phyloP scores from a whole-genome alignment of 2,329 filamentous ascomycete genomes.

The Colletotrichum magnum region DNA sequence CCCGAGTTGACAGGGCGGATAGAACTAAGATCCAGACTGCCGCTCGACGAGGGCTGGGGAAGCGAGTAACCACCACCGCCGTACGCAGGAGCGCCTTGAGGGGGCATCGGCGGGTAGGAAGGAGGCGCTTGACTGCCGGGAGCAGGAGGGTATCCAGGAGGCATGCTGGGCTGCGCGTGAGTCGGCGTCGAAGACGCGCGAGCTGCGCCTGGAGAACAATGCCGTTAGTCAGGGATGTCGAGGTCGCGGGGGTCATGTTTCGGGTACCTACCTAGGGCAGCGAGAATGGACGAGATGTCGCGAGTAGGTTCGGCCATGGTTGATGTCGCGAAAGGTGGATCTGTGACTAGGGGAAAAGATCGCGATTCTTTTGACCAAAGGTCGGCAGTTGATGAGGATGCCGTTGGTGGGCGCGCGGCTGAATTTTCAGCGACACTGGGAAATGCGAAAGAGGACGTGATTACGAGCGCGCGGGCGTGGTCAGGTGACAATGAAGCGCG shows the following conservation, averaged over 20 bases:
- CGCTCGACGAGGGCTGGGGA: constrained; percentile 79
- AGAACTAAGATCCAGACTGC: constrained; percentile 83
- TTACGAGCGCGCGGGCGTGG: constrained; percentile 32
- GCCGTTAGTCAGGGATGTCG: constrained; percentile 40
- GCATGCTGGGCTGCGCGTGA: constrained; percentile 57
- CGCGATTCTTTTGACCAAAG: background rate
- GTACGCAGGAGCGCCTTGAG: constrained; percentile 52
- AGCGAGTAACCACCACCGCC: constrained; percentile 60
- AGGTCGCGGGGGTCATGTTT: constrained; percentile 26
- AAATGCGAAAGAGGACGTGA: constrained; percentile 6
- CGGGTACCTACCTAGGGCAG: constrained; percentile 60
- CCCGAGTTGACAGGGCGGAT: constrained; percentile 86
- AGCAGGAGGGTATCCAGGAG: constrained; percentile 56
- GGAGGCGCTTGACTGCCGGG: constrained; percentile 52
- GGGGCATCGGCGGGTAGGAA: constrained; percentile 54
- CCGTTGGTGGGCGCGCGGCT: constrained; percentile 24
- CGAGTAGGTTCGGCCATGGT: constrained; percentile 57
- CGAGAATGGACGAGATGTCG: constrained; percentile 63
- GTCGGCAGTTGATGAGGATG: constrained; percentile 13
- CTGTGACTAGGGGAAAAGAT: constrained; percentile 6
- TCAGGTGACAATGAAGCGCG: constrained; percentile 32
- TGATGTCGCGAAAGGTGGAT: constrained; percentile 2
- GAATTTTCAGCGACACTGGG: constrained; percentile 35
- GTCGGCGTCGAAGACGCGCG: constrained; percentile 58
- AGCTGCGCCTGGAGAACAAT: constrained; percentile 52